These are phyloP conservation scores for Tolypocladium pustulatum DNA, from an alignment of 2,329 filamentous ascomycete species.

Conservation along the genomic window DNA sequence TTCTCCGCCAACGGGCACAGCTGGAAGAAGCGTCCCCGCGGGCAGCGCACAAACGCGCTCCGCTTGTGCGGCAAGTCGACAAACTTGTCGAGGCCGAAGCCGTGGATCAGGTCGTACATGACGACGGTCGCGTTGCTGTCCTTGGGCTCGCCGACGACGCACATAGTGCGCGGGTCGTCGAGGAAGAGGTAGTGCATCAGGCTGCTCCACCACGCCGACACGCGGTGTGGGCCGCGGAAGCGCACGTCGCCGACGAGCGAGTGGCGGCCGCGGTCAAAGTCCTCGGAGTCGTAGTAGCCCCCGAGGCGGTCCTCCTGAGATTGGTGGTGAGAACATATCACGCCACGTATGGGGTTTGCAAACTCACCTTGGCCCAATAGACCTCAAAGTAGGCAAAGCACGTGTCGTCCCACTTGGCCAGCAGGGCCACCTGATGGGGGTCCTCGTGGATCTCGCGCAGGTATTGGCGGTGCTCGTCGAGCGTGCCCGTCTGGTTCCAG, in stretches of 20 bases:
- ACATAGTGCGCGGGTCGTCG: slow-evolving; percentile 46
- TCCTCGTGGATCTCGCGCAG: slow-evolving; percentile 58
- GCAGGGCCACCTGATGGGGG: slow-evolving; percentile 58
- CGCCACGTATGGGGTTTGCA: no score
- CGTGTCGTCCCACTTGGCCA: slow-evolving; percentile 61
- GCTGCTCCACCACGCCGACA: slow-evolving; percentile 51
- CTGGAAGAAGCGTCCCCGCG: slow-evolving; percentile 60
- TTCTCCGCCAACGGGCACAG: slow-evolving; percentile 48
- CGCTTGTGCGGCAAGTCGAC: slow-evolving; percentile 65
- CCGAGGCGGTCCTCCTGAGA: slow-evolving; percentile 43
- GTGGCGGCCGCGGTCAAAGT: slow-evolving; percentile 49
- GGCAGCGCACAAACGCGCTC: slow-evolving; percentile 54
- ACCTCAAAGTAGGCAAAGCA: slow-evolving; percentile 72
- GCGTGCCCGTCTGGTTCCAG: slow-evolving; percentile 69
- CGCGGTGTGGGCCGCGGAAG: slow-evolving; percentile 50
- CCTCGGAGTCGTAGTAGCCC: slow-evolving; percentile 42
- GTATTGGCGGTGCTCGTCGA: slow-evolving; percentile 66
- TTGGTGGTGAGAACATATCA: no score
- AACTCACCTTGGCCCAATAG: slow-evolving; percentile 56
- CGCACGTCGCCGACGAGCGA: slow-evolving; percentile 47
- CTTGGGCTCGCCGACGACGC: slow-evolving; percentile 60
- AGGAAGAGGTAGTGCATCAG: slow-evolving; percentile 54
- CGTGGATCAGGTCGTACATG: slow-evolving; percentile 65
- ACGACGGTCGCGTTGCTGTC: slow-evolving; percentile 59
- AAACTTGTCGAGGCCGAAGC: slow-evolving; percentile 61